These are phyloP conservation scores for Penicillium angulare DNA, from an alignment of 495 filamentous ascomycete species.

Conservation along the genomic window DNA sequence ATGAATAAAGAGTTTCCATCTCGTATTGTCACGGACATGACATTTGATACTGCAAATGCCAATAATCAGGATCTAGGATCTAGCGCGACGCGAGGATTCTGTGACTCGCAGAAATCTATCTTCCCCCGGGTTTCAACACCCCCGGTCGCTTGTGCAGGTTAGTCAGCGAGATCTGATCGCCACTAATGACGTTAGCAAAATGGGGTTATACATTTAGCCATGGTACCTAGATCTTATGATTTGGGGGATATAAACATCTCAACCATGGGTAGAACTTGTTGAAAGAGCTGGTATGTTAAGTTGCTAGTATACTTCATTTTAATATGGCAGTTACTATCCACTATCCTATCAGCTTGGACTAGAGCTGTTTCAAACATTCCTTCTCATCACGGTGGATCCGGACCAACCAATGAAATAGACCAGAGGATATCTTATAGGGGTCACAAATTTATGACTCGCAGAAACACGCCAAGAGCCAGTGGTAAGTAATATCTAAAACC, in stretches of 20 bases:
- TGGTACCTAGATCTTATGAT: neutral
- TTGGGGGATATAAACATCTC: neutral
- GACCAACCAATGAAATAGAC: neutral
- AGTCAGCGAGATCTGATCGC: conserved; percentile 5
- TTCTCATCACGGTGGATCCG: neutral
- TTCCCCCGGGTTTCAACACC: neutral
- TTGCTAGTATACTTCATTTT: neutral
- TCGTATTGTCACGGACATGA: neutral
- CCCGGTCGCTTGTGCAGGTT: conserved; percentile 1
- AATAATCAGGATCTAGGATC: neutral
- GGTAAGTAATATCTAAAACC: too few species aligned
- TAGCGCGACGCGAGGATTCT: neutral
- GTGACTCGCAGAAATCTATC: neutral
- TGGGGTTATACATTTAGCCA: neutral
- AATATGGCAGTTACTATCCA: neutral
- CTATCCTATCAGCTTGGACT: neutral
- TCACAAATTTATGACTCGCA: too few species aligned
- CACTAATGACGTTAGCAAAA: neutral
- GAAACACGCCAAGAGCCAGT: too few species aligned
- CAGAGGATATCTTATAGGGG: too few species aligned
- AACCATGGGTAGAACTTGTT: too few species aligned
- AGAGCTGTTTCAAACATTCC: neutral
- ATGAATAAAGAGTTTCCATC: conserved; percentile 7
- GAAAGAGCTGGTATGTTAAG: neutral
- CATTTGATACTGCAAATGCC: neutral